A percentile compares a stretch with the other conserved stretches of the same genome.
phyloP scores from a whole-genome alignment of 345 rosid genomes.

The Corchorus capsularis region DNA sequence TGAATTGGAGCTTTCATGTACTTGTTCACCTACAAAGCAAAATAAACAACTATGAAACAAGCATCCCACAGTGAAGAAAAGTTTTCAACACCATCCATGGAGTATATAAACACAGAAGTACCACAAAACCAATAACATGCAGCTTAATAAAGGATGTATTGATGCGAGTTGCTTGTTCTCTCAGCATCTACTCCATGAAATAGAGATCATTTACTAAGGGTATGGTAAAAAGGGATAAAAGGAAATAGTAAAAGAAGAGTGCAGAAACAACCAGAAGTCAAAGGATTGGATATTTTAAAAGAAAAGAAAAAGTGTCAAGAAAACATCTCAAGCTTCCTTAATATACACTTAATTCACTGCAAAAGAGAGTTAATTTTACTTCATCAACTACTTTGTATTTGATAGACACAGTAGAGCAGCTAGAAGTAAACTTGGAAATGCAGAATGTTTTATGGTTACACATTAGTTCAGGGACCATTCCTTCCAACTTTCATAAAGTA shows the following conservation, averaged over 20 bases:
- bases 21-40: constrained; percentile 57
- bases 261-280: neutral
- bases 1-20: constrained; percentile 84
- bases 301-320: neutral
- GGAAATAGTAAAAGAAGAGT: neutral
- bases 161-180: neutral
- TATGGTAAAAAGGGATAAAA: neutral
- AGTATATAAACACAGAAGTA: neutral
- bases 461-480: neutral
- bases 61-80: neutral
- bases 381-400: neutral
- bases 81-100: neutral
- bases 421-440: neutral
- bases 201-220: neutral
- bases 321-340: neutral
- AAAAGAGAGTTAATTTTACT: neutral
- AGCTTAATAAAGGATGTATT: neutral
- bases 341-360: neutral
- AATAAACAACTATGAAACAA: constrained; percentile 15
- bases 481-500: neutral
- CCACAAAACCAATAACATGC: neutral
- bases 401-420: neutral
- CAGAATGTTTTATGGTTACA: neutral
- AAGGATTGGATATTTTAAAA: neutral
- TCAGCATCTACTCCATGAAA: neutral